Base-by-base conservation (phyloP, 202 grass and related monocot genomes). In the Cymbopogon flexuosus region DNA sequence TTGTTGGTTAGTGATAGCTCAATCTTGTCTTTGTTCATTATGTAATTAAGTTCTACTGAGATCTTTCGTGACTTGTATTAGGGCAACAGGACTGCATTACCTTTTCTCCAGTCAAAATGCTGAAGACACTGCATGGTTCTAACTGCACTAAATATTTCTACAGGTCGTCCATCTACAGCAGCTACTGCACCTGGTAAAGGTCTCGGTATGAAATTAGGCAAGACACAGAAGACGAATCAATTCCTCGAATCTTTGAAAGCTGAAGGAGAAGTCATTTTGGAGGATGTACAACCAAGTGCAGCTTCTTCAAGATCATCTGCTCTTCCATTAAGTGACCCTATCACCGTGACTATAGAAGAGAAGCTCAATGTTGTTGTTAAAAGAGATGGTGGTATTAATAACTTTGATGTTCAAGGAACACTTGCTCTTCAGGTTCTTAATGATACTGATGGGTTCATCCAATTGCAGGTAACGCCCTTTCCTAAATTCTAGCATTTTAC, bases 251-350 rank as follows among this genome's bases (percentile, higher is more conserved):
- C 91, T 51, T 78, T 97, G 72, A 90, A 97, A 88, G 91, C 87
- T 69, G 94, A 93, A 92, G 91, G 94, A 77, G 93, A 97, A 76
- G 87, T 93, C 21, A 97, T 97, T 81, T 88, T 90, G 68, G 93
- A 97, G 81, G 91, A 97, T 86, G 91, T 70, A 49, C 93, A 93
- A 70, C 52, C 81, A 79, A 89, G 68, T 77, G 29, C 81, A 83
- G 18, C 72, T 82, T 81, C 52, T 57, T 82, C 84, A 65, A 90
- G 85, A 42, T 56, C 79, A 1, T 78, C 88, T 40, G 21, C 75
- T 90, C 66, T 88, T 73, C 80, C 81, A 72, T 76, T 82, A 34
- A 90, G 58, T 68, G 91, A 97, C 89, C 88, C 91, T 52, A 29
- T 97, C 76, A 93, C 89, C 36, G 81, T 97, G 59, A 92, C 94